Evolutionary conservation across 2,329 filamentous ascomycete genomes (phyloP).

Genomic region (Cladophialophora chaetospira): DNA sequence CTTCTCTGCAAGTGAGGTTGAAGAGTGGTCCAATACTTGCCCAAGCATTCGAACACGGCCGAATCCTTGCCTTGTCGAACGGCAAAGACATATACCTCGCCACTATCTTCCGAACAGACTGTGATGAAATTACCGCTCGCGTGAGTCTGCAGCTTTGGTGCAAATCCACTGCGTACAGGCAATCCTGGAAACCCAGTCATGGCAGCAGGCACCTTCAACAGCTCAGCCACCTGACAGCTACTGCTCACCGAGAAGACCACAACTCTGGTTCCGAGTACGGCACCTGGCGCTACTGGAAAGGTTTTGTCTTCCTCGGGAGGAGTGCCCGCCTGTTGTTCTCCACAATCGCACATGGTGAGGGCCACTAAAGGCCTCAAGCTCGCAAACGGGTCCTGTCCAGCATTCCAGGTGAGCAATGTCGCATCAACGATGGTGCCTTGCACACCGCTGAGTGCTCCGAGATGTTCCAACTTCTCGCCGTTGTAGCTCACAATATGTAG

Average conservation of each 20-base stretch:
- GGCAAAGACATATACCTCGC: constrained; percentile 81
- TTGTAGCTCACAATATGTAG: constrained; percentile 74
- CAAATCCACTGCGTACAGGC: constrained; percentile 36
- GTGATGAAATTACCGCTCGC: constrained; percentile 71
- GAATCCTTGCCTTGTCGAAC: constrained; percentile 32
- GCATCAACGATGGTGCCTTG: constrained; percentile 78
- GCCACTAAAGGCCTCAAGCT: constrained; percentile 72
- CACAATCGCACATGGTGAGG: constrained; percentile 77
- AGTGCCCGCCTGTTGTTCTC: constrained; percentile 40
- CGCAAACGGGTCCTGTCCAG: constrained; percentile 54
- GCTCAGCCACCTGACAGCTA: constrained; percentile 68
- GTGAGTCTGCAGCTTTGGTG: constrained; percentile 72
- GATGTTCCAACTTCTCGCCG: constrained; percentile 68
- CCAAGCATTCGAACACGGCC: constrained; percentile 65
- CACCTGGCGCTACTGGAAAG: constrained; percentile 36
- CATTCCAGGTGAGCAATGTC: constrained; percentile 75
- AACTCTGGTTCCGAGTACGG: constrained; percentile 78
- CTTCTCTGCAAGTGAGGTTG: constrained; percentile 55
- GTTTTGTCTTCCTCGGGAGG: neutral
- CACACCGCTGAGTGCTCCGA: constrained; percentile 73
- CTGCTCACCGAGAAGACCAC: constrained; percentile 84
- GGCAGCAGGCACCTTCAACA: constrained; percentile 68
- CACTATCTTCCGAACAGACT: constrained; percentile 77
- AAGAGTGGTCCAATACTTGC: constrained; percentile 88
- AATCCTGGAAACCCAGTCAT: constrained; percentile 12